These are phyloP conservation scores for Calophaca sinica DNA, from an alignment of 306 rosid species.

Conservation along the genomic window DNA sequence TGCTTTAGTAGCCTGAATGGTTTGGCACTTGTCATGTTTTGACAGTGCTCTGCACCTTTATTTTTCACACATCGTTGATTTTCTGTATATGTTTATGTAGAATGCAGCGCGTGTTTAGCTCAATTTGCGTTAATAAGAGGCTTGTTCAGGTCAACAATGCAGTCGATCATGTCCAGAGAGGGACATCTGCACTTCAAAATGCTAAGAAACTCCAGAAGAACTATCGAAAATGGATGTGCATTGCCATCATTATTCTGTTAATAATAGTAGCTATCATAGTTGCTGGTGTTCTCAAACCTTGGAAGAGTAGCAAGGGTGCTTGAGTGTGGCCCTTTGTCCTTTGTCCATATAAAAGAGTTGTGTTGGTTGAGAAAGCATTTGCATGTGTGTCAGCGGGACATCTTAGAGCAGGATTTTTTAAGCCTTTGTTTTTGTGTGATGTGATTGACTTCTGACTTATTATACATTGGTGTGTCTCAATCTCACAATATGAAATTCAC, in stretches of 20 bases:
- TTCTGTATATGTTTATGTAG: constrained; percentile 35
- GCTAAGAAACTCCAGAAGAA: constrained; percentile 92
- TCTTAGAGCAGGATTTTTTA: constrained; percentile 39
- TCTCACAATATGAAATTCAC: constrained; percentile 44
- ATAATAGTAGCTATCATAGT: constrained; percentile 75
- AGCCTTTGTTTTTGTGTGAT: constrained; percentile 39
- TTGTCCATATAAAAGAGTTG: constrained; percentile 53
- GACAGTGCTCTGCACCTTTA: too few species aligned
- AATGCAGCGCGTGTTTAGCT: constrained; percentile 46
- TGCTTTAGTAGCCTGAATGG: too few species aligned
- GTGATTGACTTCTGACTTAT: constrained; percentile 49
- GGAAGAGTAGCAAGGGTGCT: constrained; percentile 80
- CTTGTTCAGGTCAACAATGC: constrained; percentile 75
- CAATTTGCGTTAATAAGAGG: constrained; percentile 55
- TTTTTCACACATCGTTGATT: constrained; percentile 32
- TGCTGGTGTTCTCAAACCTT: constrained; percentile 75
- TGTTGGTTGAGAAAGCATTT: constrained; percentile 46
- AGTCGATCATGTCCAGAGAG: constrained; percentile 80
- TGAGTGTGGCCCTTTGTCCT: constrained; percentile 49
- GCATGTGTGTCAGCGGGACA: constrained; percentile 40
- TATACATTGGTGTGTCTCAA: constrained; percentile 42
- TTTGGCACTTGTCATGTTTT: too few species aligned
- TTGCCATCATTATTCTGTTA: constrained; percentile 79
- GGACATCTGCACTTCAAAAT: constrained; percentile 77
- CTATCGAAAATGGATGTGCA: constrained; percentile 88